These are phyloP conservation scores for Rostrohypoxylon terebratum DNA, from an alignment of 495 filamentous ascomycete species.

Conservation along the genomic window DNA sequence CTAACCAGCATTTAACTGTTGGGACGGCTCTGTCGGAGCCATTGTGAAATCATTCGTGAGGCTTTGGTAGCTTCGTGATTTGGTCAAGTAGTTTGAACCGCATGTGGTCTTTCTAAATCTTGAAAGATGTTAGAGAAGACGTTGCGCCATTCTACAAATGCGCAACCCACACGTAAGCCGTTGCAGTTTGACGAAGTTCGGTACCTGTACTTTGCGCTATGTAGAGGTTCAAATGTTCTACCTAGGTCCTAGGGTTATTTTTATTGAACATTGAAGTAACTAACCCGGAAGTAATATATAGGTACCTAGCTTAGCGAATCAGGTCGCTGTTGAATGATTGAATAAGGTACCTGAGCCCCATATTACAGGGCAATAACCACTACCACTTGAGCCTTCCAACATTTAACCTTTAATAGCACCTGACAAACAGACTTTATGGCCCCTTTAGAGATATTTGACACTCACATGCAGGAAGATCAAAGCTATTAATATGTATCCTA, in stretches of 20 bases:
- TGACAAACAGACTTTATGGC: not conserved
- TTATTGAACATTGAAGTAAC: no score
- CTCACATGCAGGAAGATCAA: no score
- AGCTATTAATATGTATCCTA: no score
- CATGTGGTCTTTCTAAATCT: not conserved
- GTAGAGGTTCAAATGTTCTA: no score
- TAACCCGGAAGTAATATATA: not conserved
- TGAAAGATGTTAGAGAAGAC: conserved; percentile 26
- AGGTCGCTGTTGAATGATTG: conserved; percentile 28
- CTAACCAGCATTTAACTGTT: conserved; percentile 46
- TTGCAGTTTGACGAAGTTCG: conserved; percentile 25
- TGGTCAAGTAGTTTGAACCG: conserved; percentile 17
- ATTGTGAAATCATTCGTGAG: conserved; percentile 47
- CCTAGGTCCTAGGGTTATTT: not conserved
- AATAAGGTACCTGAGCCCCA: conserved; percentile 22
- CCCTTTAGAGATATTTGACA: not conserved
- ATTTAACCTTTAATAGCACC: not conserved
- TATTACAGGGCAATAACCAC: conserved; percentile 16
- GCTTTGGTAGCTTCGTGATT: conserved; percentile 13
- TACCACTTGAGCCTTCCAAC: not conserved
- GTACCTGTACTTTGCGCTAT: conserved; percentile 11
- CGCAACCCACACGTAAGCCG: conserved; percentile 43
- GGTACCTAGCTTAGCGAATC: conserved; percentile 31
- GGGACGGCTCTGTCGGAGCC: conserved; percentile 48
- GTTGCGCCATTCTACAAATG: conserved; percentile 39